Evolutionary conservation across 371 early-diverging fungal genomes (phyloP).

Genomic region (Mucor mucedo): DNA sequence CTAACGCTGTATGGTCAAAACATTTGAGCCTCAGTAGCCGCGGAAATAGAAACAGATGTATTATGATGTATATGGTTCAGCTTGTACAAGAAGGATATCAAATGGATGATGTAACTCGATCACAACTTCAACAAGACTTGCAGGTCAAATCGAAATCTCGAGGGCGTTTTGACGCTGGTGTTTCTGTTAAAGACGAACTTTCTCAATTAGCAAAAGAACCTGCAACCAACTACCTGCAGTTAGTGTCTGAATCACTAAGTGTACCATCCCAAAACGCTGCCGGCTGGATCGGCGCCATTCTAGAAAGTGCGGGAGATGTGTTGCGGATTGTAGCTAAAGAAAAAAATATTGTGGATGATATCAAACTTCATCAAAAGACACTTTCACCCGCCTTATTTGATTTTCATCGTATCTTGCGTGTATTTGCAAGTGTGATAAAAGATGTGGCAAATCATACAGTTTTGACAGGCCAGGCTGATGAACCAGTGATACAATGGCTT

Average conservation of each 20-base stretch:
- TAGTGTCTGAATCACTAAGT: slow-evolving; percentile 42
- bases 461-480: slow-evolving; percentile 48
- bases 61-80: slow-evolving; percentile 56
- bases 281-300: slow-evolving; percentile 49
- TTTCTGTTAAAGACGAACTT: slow-evolving; percentile 46
- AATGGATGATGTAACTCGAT: slow-evolving; percentile 34
- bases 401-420: slow-evolving; percentile 35
- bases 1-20: slow-evolving; percentile 47
- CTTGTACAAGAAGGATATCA: slow-evolving; percentile 51
- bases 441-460: slow-evolving; percentile 32
- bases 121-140: slow-evolving; percentile 48
- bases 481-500: slow-evolving; percentile 43
- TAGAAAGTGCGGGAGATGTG: slow-evolving; percentile 47
- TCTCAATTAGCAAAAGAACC: slow-evolving; percentile 41
- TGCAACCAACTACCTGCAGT: slow-evolving; percentile 32
- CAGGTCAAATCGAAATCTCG: slow-evolving; percentile 37
- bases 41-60: slow-evolving; percentile 41
- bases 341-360: slow-evolving; percentile 20
- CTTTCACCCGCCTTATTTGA: slow-evolving; percentile 25
- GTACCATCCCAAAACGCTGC: slow-evolving; percentile 44
- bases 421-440: slow-evolving; percentile 39
- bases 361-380: slow-evolving; percentile 8
- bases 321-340: slow-evolving; percentile 40
- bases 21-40: slow-evolving; percentile 45
- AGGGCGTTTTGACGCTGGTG: slow-evolving; percentile 22